Base-by-base conservation (phyloP, 495 filamentous ascomycete genomes). In the Penicillium canariense region DNA sequence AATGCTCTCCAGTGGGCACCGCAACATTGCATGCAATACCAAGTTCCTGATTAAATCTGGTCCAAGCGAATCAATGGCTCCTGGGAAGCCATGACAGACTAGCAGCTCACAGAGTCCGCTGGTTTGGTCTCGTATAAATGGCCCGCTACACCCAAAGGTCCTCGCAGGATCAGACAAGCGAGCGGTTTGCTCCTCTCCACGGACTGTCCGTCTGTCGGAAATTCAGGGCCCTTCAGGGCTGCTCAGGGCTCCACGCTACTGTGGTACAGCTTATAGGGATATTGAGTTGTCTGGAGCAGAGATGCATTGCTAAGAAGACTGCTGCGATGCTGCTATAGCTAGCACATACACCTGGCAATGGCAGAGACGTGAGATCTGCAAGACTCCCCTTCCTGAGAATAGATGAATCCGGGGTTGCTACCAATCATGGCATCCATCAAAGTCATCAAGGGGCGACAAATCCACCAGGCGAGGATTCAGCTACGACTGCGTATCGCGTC, bases 381-480 rank as follows among this genome's bases (percentile, higher is more conserved):
- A 14, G 20, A 42, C 38, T 14, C 10, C 11, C 10, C n/a, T 38
- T 12, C 10, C 9, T 42, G 11, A 12, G 8, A 11, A 18, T 23
- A 10, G 2, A 4, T 42, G 11, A 2, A 42, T 12, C 8, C 1
- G 9, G n/a, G 20, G 17, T 39, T 3, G 2, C 11, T 14, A 12
- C 38, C 20, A 25, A 14, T 14, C 38, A 25, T 5, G 20, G 10
- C 22, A 11, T 5, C 10, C 34, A 38, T 42, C 14, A 25, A 42
- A n/a, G 20, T 25, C 20, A 42, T 25, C 2, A 14, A 42, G 12
- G 8, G 25, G 23, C 26, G 43, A 17, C 20, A 57, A 56, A 4
- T 71, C 27, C 52, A 48, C 36, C 58, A 67, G 38, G 56, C 60
- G 27, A 18, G 59, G 25, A 63, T 43, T 38, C 48, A 48, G 23